Evolutionary conservation across 2,329 filamentous ascomycete species (phyloP).

Genomic region (Tolypocladium tundrense): DNA sequence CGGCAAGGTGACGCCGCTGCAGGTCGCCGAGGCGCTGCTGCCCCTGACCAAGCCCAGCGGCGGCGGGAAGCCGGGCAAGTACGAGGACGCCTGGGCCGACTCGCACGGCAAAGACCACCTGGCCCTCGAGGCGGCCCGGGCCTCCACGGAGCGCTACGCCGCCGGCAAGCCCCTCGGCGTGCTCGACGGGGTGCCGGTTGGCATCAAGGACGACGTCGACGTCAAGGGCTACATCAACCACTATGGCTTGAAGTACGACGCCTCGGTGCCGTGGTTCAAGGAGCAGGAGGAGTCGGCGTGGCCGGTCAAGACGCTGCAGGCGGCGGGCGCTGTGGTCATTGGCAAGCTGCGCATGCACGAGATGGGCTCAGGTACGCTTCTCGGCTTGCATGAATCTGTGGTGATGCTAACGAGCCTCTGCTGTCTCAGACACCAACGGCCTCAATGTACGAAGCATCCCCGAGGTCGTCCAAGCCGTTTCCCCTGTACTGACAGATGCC

Average conservation of each 20-base stretch:
- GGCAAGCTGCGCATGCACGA: constrained; percentile 77
- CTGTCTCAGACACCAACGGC: constrained; percentile 57
- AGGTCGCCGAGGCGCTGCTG: constrained; percentile 61
- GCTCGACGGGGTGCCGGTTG: constrained; percentile 74
- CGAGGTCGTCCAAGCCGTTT: not conserved
- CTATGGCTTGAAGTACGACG: constrained; percentile 52
- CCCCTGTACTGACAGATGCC: constrained; percentile 23
- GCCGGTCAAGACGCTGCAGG: constrained; percentile 61
- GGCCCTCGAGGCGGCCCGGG: constrained; percentile 57
- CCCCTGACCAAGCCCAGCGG: constrained; percentile 56
- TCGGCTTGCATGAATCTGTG: not conserved
- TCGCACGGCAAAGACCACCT: constrained; percentile 45
- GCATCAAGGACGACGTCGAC: constrained; percentile 72
- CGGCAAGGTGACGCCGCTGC: constrained; percentile 59
- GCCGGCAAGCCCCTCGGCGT: constrained; percentile 54
- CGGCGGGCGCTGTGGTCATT: constrained; percentile 64
- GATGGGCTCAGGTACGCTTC: constrained; percentile 51
- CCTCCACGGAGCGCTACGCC: constrained; percentile 63
- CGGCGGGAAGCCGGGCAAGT: constrained; percentile 38
- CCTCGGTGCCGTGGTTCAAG: constrained; percentile 38
- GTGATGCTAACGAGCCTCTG: not conserved
- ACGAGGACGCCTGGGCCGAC: constrained; percentile 65
- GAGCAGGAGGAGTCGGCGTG: constrained; percentile 49
- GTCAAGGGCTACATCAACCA: constrained; percentile 60
- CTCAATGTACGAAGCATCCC: constrained; percentile 48